phyloP scores from a whole-genome alignment of 305 asterid genomes.

The Fraxinus baroniana region DNA sequence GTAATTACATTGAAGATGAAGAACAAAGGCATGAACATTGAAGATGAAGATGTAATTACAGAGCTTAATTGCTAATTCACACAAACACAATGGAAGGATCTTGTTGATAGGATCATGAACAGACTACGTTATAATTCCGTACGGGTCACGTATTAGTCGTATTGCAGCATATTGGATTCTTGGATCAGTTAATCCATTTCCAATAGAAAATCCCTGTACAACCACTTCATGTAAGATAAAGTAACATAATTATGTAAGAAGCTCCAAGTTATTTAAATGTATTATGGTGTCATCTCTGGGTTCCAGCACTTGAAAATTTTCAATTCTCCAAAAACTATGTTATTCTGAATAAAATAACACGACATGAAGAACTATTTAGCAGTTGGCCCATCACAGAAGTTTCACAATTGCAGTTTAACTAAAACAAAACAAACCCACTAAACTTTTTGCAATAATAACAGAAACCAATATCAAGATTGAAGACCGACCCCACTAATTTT shows the following conservation, averaged over 20 bases:
- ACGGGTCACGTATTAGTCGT: too few species aligned
- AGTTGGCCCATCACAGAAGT: too few species aligned
- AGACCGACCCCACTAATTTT: slow-evolving; percentile 35
- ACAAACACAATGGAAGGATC: slow-evolving; percentile 61
- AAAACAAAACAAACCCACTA: slow-evolving; percentile 34
- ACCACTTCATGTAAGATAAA: slow-evolving; percentile 29
- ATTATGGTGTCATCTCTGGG: too few species aligned
- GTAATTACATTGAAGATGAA: background rate
- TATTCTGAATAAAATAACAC: too few species aligned
- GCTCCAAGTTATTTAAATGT: too few species aligned
- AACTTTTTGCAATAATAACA: background rate
- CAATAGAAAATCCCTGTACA: slow-evolving; percentile 90
- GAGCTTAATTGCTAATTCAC: slow-evolving; percentile 80
- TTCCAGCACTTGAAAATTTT: too few species aligned
- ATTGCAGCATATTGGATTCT: slow-evolving; percentile 81
- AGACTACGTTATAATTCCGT: slow-evolving; percentile 55
- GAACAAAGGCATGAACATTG: background rate
- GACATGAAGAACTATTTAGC: too few species aligned
- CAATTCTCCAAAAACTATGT: too few species aligned
- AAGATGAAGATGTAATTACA: slow-evolving; percentile 25
- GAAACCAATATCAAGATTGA: slow-evolving; percentile 22
- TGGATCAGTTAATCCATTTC: slow-evolving; percentile 97
- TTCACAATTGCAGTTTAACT: background rate
- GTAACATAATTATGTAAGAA: slow-evolving; percentile 2
- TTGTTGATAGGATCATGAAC: slow-evolving; percentile 73